phyloP scores from a whole-genome alignment of 2,329 filamentous ascomycete genomes.

The Raffaelea ambrosiae region DNA sequence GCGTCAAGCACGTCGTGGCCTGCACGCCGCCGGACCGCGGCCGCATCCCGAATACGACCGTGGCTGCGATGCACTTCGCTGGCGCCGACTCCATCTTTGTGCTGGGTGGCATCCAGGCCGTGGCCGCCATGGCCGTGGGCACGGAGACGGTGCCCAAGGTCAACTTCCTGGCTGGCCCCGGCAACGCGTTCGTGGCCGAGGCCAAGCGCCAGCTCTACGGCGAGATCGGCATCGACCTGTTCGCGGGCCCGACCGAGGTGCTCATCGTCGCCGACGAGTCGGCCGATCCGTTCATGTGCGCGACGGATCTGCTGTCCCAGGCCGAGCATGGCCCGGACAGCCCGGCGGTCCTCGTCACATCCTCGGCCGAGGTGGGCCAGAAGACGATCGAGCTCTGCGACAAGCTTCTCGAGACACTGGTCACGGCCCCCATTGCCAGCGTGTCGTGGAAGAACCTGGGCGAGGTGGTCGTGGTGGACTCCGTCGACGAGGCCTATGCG shows the following conservation, averaged over 20 bases:
- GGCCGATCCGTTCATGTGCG: conserved; percentile 35
- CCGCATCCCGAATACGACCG: conserved; percentile 35
- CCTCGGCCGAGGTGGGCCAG: conserved; percentile 27
- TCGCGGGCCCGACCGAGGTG: conserved; percentile 45
- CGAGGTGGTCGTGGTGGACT: conserved; percentile 34
- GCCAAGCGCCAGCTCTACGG: conserved; percentile 45
- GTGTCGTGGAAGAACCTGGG: conserved; percentile 36
- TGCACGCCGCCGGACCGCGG: conserved; percentile 44
- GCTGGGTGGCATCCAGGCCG: conserved; percentile 44
- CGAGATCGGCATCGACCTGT: conserved; percentile 43
- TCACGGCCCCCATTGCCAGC: conserved; percentile 32
- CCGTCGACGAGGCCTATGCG: conserved; percentile 30
- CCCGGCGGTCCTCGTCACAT: conserved; percentile 41
- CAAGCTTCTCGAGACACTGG: conserved; percentile 28
- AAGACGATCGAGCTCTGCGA: conserved; percentile 28
- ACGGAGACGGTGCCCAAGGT: conserved; percentile 46
- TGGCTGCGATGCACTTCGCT: conserved; percentile 40
- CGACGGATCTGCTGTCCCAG: conserved; percentile 37
- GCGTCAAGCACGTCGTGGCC: conserved; percentile 38
- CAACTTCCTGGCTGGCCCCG: conserved; percentile 45
- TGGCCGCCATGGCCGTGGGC: conserved; percentile 52
- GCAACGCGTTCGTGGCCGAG: conserved; percentile 46
- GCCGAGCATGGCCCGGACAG: conserved; percentile 44
- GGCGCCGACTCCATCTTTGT: conserved; percentile 43
- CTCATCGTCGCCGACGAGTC: conserved; percentile 38